Base-by-base conservation (phyloP, 1,284 basidiomycete genomes). In the Cutaneotrichosporon daszewskae region DNA sequence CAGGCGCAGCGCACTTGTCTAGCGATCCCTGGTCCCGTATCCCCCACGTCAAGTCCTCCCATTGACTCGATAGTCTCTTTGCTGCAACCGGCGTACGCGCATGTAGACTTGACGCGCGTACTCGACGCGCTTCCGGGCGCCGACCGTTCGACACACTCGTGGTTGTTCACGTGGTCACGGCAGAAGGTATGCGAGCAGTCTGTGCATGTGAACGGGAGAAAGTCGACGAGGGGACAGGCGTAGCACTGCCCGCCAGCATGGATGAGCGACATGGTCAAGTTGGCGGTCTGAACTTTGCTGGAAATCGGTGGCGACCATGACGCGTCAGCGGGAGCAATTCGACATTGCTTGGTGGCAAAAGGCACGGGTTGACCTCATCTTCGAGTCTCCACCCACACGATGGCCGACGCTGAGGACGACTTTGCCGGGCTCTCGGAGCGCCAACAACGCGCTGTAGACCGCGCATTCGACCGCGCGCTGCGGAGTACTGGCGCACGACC, bases 161-260 rank as follows among this genome's bases (percentile, higher is more conserved):
- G 65, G 1, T 46, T 28, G 14, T 49, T 43, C 23, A 69, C 56
- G 40, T 69, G 67, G 1, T 43, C 24, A 6, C 28, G 28, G 47
- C 67, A 69, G 55, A 59, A 68, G 6, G 41, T 23, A 10, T 49
- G 37, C 4, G 34, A 8, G 44, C 67, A 69, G 8, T 25, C 25
- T 5, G 53, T 49, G 37, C 67, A 69, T 4, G 37, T 45, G 22
- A 60, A 54, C 1, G 66, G 67, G n/a, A 69, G 55, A 43, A 69
- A 69, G 43, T 69, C 67, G 36, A 66, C 52, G 4, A 59, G 40
- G 1, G 43, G 14, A 47, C 67, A 69, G 5, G 50, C 9, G 4
- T 47, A 22, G 46, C 67, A 69, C 18, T 45, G 32, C 5, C 37
- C n/a, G 8, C 67, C 67, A 12, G 64, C 45, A 16, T 54, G 23